Evolutionary conservation across 768 basidiomycete species (phyloP).

Genomic region (Tylopilus sp.): DNA sequence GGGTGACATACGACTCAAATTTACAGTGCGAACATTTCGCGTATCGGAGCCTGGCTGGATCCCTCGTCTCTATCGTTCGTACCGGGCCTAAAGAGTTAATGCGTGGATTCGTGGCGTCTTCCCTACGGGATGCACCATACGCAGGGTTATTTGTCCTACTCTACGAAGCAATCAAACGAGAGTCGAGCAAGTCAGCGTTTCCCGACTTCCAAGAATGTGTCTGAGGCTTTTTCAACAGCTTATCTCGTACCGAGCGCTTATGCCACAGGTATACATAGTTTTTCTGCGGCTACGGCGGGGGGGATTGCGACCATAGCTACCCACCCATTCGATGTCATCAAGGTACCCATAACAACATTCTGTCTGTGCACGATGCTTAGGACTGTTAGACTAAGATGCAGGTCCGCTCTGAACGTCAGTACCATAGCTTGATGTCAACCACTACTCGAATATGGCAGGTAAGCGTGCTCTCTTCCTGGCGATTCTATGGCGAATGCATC

Average conservation of each 20-base stretch:
- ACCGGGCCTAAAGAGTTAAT: conserved; percentile 78
- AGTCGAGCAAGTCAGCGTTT: conserved; percentile 48
- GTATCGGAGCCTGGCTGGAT: conserved; percentile 60
- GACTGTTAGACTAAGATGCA: conserved; percentile 81
- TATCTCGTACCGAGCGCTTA: conserved; percentile 40
- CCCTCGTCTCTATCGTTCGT: conserved; percentile 56
- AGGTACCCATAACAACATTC: conserved; percentile 47
- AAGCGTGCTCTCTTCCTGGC: conserved; percentile 16
- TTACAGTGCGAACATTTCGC: conserved; percentile 73
- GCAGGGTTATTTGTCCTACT: conserved; percentile 86
- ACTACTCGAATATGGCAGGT: conserved; percentile 67
- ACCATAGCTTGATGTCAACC: conserved; percentile 69
- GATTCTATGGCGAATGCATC: neutral
- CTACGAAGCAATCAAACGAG: conserved; percentile 83
- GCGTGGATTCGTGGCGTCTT: conserved; percentile 82
- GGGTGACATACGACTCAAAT: neutral
- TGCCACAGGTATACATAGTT: conserved; percentile 53
- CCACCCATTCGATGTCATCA: conserved; percentile 93
- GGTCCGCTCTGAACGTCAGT: conserved; percentile 74
- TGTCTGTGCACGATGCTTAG: neutral
- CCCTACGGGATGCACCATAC: conserved; percentile 92
- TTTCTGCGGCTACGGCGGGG: conserved; percentile 77
- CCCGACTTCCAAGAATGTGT: neutral
- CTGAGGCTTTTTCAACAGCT: conserved; percentile 29
- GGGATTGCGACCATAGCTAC: conserved; percentile 81